Conservation (phyloP, 768 basidiomycete genomes). For the Amanita pallidorosea region DNA sequence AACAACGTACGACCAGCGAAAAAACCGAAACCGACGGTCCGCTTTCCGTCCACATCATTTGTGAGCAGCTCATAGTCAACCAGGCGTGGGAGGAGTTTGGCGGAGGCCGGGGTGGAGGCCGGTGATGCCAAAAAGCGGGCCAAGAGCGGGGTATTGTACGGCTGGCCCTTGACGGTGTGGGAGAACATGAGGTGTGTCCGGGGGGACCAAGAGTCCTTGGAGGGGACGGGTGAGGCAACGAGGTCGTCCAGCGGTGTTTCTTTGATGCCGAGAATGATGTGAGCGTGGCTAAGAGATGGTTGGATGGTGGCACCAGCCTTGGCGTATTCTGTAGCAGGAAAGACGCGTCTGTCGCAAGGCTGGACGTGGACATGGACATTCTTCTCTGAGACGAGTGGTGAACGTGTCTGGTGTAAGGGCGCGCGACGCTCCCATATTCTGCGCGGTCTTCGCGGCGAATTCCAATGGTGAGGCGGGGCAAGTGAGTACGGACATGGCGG, state of each 20-base stretch:
- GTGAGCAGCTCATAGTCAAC: constrained; percentile 85
- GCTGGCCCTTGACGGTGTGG: constrained; percentile 81
- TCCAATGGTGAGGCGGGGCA: constrained; percentile 17
- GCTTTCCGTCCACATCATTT: constrained; percentile 39
- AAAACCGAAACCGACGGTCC: constrained; percentile 87
- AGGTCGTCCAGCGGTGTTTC: constrained; percentile 67
- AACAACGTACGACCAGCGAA: constrained; percentile 68
- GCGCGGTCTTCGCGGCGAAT: constrained; percentile 54
- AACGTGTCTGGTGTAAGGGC: constrained; percentile 77
- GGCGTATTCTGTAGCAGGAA: constrained; percentile 48
- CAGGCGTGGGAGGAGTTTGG: constrained; percentile 32
- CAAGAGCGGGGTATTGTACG: constrained; percentile 76
- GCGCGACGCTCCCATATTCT: constrained; percentile 83
- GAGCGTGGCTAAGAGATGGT: constrained; percentile 44
- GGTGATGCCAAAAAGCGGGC: constrained; percentile 40
- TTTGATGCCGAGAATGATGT: constrained; percentile 83
- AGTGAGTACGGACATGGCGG: not conserved
- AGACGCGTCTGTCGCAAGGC: constrained; percentile 68
- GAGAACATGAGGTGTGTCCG: constrained; percentile 88
- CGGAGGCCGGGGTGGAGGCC: constrained; percentile 1
- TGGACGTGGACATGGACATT: constrained; percentile 65
- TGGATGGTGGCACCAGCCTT: constrained; percentile 69
- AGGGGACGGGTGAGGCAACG: constrained; percentile 28
- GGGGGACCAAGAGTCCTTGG: constrained; percentile 10
- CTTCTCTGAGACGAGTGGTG: constrained; percentile 42